Evolutionary conservation across 805 yeast species (phyloP).

Genomic region (Candida ficus): DNA sequence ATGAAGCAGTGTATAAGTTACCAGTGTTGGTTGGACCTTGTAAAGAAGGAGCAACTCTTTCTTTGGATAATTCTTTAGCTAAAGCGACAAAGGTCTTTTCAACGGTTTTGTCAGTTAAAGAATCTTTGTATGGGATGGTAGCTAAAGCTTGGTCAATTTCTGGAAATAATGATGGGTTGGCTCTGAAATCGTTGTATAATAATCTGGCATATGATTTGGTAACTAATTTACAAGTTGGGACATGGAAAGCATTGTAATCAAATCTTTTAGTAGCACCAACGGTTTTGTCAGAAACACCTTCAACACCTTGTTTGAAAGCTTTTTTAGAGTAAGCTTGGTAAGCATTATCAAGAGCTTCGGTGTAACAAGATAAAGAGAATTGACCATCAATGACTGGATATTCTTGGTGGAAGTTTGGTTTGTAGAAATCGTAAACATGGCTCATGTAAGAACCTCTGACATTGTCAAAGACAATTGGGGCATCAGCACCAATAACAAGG

Average conservation of each 20-base stretch:
- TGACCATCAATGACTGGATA: constrained; percentile 98
- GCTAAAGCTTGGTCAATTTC: constrained; percentile 49
- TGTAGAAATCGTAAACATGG: constrained; percentile 96
- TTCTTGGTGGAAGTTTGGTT: constrained; percentile 94
- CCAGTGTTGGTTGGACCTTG: constrained; percentile 94
- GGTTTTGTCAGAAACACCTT: constrained; percentile 41
- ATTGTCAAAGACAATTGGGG: constrained; percentile 89
- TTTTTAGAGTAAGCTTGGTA: constrained; percentile 79
- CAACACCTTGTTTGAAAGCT: constrained; percentile 49
- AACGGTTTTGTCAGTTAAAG: constrained; percentile 71
- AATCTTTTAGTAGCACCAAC: constrained; percentile 71
- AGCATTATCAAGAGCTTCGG: constrained; percentile 85
- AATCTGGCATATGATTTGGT: constrained; percentile 89
- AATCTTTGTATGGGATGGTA: constrained; percentile 61
- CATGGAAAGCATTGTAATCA: constrained; percentile 95
- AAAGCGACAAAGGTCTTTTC: constrained; percentile 82
- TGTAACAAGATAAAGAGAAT: constrained; percentile 89
- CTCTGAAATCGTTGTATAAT: constrained; percentile 79
- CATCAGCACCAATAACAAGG: constrained; percentile 91
- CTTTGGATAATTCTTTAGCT: constrained; percentile 60
- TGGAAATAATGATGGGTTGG: constrained; percentile 61
- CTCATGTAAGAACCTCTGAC: constrained; percentile 92
- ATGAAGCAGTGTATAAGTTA: constrained; percentile 95
- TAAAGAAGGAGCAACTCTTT: constrained; percentile 75
- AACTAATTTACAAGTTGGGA: constrained; percentile 95